Evolutionary conservation across 2,329 filamentous ascomycete species (phyloP).

Genomic region (Exophiala aquamarina): DNA sequence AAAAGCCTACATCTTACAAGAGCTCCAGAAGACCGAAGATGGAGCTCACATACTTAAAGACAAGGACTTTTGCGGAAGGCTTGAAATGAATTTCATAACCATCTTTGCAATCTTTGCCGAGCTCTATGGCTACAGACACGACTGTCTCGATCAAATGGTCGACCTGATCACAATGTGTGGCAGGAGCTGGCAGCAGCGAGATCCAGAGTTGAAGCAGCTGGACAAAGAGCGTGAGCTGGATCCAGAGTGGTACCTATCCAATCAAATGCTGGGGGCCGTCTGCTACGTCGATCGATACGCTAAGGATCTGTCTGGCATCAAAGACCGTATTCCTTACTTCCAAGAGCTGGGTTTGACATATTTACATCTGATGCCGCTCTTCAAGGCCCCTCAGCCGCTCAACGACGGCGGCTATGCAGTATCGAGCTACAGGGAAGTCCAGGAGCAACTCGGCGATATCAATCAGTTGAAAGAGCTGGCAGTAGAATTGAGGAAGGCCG

Average conservation of each 20-base stretch:
- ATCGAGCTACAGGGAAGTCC: slow-evolving; percentile 26
- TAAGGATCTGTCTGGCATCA: slow-evolving; percentile 24
- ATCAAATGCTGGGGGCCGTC: slow-evolving; percentile 27
- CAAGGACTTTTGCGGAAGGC: slow-evolving; percentile 18
- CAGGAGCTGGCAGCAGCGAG: slow-evolving; percentile 21
- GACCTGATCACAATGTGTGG: slow-evolving; percentile 26
- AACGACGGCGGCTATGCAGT: slow-evolving; percentile 28
- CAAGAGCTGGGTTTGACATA: slow-evolving; percentile 28
- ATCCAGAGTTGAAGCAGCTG: slow-evolving; percentile 18
- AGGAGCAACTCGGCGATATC: slow-evolving; percentile 22
- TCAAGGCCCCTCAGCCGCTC: slow-evolving; percentile 23
- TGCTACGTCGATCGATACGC: slow-evolving; percentile 28
- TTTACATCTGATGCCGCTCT: slow-evolving; percentile 27
- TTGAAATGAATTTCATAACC: slow-evolving; percentile 27
- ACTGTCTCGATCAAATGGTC: slow-evolving; percentile 27
- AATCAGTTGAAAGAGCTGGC: slow-evolving; percentile 24
- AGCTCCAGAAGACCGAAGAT: slow-evolving; percentile 22
- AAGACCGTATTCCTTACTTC: slow-evolving; percentile 25
- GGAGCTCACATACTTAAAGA: slow-evolving; percentile 20
- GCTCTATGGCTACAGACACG: slow-evolving; percentile 26
- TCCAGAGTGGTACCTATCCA: slow-evolving; percentile 27
- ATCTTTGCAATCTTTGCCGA: slow-evolving; percentile 28
- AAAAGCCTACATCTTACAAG: slow-evolving; percentile 26
- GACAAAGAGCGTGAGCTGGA: slow-evolving; percentile 25
- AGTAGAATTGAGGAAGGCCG: slow-evolving; percentile 23